Conservation (phyloP, 371 early-diverging fungal species). For the Synchytrium microbalum region DNA sequence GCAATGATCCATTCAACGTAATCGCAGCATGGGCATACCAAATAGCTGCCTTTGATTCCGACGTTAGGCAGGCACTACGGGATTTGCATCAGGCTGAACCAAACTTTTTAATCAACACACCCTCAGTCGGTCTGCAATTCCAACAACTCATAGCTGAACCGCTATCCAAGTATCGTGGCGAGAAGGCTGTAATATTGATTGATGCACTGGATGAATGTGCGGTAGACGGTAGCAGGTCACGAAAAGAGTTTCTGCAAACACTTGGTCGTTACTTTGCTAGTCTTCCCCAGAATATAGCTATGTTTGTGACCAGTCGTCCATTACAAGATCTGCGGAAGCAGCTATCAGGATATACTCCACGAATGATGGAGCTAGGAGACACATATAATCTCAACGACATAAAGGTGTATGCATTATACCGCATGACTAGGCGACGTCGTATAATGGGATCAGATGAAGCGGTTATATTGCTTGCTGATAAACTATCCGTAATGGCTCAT, state of each 20-base stretch:
- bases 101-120: background rate
- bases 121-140: background rate
- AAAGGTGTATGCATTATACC: background rate
- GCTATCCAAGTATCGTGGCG: background rate
- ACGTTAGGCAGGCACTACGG: background rate
- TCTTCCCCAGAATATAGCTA: background rate
- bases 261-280: background rate
- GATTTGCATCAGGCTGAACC: background rate
- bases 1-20: background rate
- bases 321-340: background rate
- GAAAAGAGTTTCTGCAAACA: background rate
- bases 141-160: background rate
- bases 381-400: background rate
- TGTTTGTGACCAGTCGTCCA: background rate
- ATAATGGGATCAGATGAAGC: too few relatives aligned
- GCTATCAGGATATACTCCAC: background rate
- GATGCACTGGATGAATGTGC: slow-evolving; percentile 1
- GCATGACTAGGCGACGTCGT: background rate
- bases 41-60: background rate
- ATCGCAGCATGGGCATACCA: background rate
- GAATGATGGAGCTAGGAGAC: background rate
- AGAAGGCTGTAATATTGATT: background rate
- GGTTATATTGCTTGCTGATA: background rate
- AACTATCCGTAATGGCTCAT: background rate
- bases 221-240: background rate